Evolutionary conservation across 495 filamentous ascomycete species (phyloP).

Genomic region (Aspergillus baeticus): DNA sequence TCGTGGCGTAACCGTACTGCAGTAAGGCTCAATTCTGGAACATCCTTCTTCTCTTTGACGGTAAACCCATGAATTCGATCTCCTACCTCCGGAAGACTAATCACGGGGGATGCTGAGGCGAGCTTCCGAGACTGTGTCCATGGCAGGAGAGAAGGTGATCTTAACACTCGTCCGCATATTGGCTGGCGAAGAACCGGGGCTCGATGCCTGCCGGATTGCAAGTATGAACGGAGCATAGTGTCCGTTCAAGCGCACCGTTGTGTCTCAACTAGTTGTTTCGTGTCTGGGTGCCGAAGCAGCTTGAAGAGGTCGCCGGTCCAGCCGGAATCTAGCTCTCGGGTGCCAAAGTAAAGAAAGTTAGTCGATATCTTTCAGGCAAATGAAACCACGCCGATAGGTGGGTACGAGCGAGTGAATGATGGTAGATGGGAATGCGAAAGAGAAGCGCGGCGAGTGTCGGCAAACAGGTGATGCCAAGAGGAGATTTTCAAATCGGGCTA

Average conservation of each 20-base stretch:
- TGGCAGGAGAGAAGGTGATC: constrained; percentile 30
- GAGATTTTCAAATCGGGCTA: constrained; percentile 21
- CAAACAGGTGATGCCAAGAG: constrained; percentile 21
- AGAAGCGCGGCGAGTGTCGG: neutral
- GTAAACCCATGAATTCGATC: constrained; percentile 93
- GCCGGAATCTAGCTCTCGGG: constrained; percentile 8
- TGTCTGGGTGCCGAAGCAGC: neutral
- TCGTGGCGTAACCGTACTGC: constrained; percentile 87
- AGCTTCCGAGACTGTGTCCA: constrained; percentile 46
- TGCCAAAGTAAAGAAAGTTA: neutral
- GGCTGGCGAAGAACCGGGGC: constrained; percentile 25
- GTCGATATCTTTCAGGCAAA: neutral
- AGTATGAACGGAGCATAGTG: constrained; percentile 38
- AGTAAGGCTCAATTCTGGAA: constrained; percentile 90
- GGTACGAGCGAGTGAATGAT: neutral
- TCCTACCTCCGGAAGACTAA: constrained; percentile 70
- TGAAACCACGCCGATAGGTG: neutral
- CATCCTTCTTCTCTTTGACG: constrained; percentile 79
- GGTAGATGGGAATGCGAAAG: neutral
- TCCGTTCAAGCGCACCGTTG: neutral
- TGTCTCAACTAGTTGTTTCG: neutral
- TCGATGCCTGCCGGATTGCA: constrained; percentile 29
- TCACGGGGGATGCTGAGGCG: constrained; percentile 67
- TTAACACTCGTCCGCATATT: constrained; percentile 20
- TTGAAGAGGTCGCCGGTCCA: constrained; percentile 13